Percentiles rank a stretch among this genome's conserved stretches.
These are phyloP conservation scores for Sarocladiaceae sp. DNA, from an alignment of 2,329 filamentous ascomycete species.

Conservation along the genomic window DNA sequence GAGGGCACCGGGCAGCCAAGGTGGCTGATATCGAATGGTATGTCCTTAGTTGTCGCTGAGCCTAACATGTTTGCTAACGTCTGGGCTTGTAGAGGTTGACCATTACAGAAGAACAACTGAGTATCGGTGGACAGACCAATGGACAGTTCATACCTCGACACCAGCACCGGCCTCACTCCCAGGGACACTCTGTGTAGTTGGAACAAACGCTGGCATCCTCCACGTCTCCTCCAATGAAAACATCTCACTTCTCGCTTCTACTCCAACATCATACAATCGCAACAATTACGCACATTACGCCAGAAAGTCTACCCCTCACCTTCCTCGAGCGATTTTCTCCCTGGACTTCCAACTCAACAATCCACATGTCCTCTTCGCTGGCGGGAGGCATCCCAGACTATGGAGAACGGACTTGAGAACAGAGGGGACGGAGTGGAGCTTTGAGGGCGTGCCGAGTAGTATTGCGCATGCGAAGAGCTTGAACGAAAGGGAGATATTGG, in stretches of 20 bases:
- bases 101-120: too few relatives aligned
- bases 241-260: constrained; percentile 29
- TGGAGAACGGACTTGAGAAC: constrained; percentile 42
- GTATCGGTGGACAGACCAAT: constrained; percentile 18
- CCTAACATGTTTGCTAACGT: too few relatives aligned
- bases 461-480: constrained; percentile 48
- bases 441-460: constrained; percentile 29
- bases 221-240: constrained; percentile 26
- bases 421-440: constrained; percentile 25
- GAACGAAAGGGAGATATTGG: constrained; percentile 45
- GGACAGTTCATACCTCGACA: constrained; percentile 35
- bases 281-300: not conserved
- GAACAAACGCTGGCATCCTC: constrained; percentile 44
- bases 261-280: constrained; percentile 2
- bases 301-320: constrained; percentile 14
- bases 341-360: constrained; percentile 42
- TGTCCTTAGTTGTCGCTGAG: too few relatives aligned
- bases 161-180: constrained; percentile 35
- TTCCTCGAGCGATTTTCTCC: constrained; percentile 38
- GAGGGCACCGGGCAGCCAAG: constrained; percentile 23
- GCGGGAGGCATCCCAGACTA: constrained; percentile 44
- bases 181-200: constrained; percentile 39
- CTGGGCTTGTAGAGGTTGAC: too few relatives aligned
- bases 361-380: constrained; percentile 44
- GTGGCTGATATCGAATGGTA: constrained; percentile 36